A percentile compares a stretch with the other conserved stretches of the same genome.
Conservation (phyloP, 768 basidiomycete genomes). For the Lactarius akahatsu region DNA sequence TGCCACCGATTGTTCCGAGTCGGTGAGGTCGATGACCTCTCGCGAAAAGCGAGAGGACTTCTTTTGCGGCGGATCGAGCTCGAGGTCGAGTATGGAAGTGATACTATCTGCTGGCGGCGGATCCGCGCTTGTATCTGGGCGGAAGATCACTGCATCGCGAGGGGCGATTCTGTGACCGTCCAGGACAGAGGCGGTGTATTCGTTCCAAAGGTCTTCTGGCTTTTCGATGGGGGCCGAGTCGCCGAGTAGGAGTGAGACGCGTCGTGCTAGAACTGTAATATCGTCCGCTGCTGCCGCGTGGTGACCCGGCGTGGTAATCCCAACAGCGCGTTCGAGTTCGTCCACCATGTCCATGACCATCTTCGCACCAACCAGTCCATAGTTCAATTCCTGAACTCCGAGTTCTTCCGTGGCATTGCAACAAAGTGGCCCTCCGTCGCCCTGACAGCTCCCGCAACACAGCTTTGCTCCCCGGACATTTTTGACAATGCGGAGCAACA, state of each 20-base stretch:
- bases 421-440: conserved; percentile 2
- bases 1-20: conserved; percentile 46
- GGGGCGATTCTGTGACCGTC: conserved; percentile 24
- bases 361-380: conserved; percentile 19
- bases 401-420: conserved; percentile 14
- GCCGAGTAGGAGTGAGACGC: conserved; percentile 25
- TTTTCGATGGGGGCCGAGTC: conserved; percentile 12
- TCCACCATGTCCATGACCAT: conserved; percentile 22
- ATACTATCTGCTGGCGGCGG: conserved; percentile 19
- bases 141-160: conserved; percentile 20
- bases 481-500: conserved; percentile 16
- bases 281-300: conserved; percentile 4
- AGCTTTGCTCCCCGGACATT: conserved; percentile 1
- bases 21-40: conserved; percentile 41
- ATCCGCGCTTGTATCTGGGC: conserved; percentile 16
- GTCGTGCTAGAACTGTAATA: conserved; percentile 25
- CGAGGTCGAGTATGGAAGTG: conserved; percentile 31
- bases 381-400: conserved; percentile 23
- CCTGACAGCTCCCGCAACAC: conserved; percentile 26
- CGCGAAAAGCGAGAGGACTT: conserved; percentile 14
- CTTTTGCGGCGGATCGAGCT: conserved; percentile 26
- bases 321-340: conserved; percentile 24
- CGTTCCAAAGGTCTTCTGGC: conserved; percentile 12
- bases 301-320: conserved; percentile 13
- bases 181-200: conserved; percentile 17